These are phyloP conservation scores for Umbelopsis ramanniana DNA, from an alignment of 192 early-diverging fungal genomes.

Conservation along the genomic window DNA sequence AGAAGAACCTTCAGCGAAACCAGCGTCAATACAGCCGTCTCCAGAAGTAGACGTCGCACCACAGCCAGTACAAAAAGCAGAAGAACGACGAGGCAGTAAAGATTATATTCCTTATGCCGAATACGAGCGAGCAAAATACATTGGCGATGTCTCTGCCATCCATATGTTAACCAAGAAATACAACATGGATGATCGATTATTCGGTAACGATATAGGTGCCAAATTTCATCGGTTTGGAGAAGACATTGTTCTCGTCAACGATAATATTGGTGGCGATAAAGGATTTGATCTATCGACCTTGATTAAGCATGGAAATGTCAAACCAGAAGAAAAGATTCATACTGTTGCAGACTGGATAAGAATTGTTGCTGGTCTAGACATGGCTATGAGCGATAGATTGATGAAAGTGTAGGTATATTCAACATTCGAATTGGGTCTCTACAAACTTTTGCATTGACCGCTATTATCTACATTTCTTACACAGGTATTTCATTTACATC, in stretches of 20 bases:
- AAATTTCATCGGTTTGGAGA: conserved; percentile 32
- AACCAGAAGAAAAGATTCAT: conserved; percentile 34
- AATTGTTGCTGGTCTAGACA: conserved; percentile 35
- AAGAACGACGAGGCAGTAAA: neutral
- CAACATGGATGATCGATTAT: conserved; percentile 29
- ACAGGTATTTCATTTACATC: conserved; percentile 65
- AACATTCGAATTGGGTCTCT: neutral
- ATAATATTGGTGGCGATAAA: conserved; percentile 7
- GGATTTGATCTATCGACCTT: conserved; percentile 11
- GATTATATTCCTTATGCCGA: conserved; percentile 4
- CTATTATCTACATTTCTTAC: conserved; percentile 49
- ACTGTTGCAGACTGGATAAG: conserved; percentile 39
- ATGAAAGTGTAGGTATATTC: conserved; percentile 36
- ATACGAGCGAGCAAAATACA: conserved; percentile 26
- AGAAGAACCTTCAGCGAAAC: neutral
- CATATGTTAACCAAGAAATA: conserved; percentile 36
- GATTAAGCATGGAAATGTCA: conserved; percentile 25
- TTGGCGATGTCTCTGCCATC: conserved; percentile 35
- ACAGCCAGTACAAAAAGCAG: neutral
- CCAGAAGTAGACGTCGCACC: neutral
- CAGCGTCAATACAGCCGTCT: neutral
- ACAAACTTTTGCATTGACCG: neutral
- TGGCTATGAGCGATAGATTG: conserved; percentile 33
- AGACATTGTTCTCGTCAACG: conserved; percentile 28
- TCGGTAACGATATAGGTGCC: conserved; percentile 5